Percentiles rank a stretch among this genome's conserved stretches.
Conservation (phyloP, 257 asterid species). For the Fraxinus pennsylvanica region DNA sequence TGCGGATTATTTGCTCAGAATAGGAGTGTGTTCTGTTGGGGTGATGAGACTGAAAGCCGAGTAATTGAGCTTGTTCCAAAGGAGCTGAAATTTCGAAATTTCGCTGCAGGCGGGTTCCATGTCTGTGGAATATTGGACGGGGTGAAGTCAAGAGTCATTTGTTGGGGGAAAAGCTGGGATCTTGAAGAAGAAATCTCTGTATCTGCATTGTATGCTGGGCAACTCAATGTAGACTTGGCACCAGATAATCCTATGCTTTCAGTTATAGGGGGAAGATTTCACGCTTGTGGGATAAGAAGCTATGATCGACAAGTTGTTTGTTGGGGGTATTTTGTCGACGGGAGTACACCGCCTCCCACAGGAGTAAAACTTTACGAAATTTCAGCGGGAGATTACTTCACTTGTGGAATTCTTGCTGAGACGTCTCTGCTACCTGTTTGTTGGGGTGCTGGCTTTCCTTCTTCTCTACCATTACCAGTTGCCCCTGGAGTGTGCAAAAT, state of each 20-base stretch:
- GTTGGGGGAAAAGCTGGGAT: constrained; percentile 81
- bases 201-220: constrained; percentile 38
- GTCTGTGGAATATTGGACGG: constrained; percentile 84
- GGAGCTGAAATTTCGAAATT: constrained; percentile 49
- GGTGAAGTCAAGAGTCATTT: constrained; percentile 46
- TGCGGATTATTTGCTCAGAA: constrained; percentile 79
- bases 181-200: constrained; percentile 51
- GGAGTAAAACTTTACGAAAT: constrained; percentile 71
- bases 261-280: constrained; percentile 76
- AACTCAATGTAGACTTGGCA: constrained; percentile 48
- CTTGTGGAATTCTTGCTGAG: constrained; percentile 76
- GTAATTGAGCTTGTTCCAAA: constrained; percentile 59
- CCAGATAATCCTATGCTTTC: constrained; percentile 67
- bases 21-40: constrained; percentile 85
- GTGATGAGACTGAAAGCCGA: constrained; percentile 69
- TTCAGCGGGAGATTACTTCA: constrained; percentile 87
- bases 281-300: constrained; percentile 80
- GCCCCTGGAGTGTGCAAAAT: constrained; percentile 68
- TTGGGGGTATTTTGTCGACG: constrained; percentile 72
- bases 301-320: constrained; percentile 68
- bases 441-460: constrained; percentile 81
- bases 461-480: constrained; percentile 67
- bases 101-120: constrained; percentile 89
- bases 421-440: constrained; percentile 67
- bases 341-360: constrained; percentile 70